Evolutionary conservation across 768 basidiomycete genomes (phyloP), one percentile per base, ranked within the genome.

Genomic region (Pseudohyphozyma bogoriensis): DNA sequence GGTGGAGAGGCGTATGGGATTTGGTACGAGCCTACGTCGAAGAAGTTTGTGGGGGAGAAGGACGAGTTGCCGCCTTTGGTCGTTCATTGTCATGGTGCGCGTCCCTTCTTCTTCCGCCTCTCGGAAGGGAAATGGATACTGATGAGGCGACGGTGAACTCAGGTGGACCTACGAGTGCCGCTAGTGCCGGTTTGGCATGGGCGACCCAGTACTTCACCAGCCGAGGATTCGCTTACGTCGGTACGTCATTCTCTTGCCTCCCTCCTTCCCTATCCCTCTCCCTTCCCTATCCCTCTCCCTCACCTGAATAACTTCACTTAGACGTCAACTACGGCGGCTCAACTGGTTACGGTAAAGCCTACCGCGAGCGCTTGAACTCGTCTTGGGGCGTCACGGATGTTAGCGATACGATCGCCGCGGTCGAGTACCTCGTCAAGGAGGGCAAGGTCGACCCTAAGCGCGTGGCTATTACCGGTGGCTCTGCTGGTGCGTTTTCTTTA

Each of bases 371-470:
- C 20, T 80, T 89, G 4, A 75, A 76, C 40, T 79, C 77, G 8
- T 74, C 80, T 16, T 90, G 88, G 88, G 88, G 87, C 5, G 65
- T 87, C 18, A 79, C 83, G 11, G 88, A 90, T 66, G 79, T 85
- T 2, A 74, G 79, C 24, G 88, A 90, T 69, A 81, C 80, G 59
- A 80, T 81, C 40, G 70, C 74, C n/a, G 81, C 85, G 4, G 79
- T 81, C 0, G 74, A 72, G 26, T 67, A 76, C 36, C 77, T 87
- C 1, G 62, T 71, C 20, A 77, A 79, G 0, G 72, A 80, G 69
- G 75, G 78, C 12, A 79, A 84, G 66, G 78, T 86, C 56, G 87
- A 90, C 62, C 73, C 76, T 2, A 73, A 79, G 51, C 83, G 87
- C 11, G 76, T 81, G 7, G 80, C 82, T 22, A 83, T 89, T 62